phyloP scores from a whole-genome alignment of 345 rosid genomes.

The Eucalyptus grandis region DNA sequence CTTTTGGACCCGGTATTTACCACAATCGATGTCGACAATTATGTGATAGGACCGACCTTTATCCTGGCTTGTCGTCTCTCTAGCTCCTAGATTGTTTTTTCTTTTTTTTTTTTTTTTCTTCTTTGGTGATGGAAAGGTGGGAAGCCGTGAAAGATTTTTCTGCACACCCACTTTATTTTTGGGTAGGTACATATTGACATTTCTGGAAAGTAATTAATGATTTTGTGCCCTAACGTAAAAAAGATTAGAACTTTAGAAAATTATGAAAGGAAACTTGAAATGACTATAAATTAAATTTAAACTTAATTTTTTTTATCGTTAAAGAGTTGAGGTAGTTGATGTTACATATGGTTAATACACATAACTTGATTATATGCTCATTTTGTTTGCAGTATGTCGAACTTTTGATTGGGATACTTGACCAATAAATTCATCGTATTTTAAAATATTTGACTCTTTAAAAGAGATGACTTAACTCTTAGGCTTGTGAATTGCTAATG shows the following conservation, averaged over 20 bases:
- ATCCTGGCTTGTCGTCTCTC: neutral
- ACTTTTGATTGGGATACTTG: neutral
- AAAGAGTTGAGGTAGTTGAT: neutral
- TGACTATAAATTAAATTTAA: neutral
- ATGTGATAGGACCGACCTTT: neutral
- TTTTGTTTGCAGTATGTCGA: neutral
- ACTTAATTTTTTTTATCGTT: neutral
- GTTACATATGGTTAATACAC: neutral
- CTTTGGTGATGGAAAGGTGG: neutral
- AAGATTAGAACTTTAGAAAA: neutral
- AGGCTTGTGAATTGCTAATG: neutral
- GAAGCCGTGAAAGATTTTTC: neutral
- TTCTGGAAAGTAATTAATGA: neutral
- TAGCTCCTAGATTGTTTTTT: neutral
- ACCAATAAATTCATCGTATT: neutral
- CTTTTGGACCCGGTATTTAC: neutral
- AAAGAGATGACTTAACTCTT: neutral
- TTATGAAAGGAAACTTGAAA: neutral
- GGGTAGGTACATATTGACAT: neutral
- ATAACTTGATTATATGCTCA: neutral
- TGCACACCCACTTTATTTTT: neutral
- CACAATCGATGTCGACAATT: neutral
- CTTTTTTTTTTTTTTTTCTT: neutral
- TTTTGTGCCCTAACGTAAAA: neutral
- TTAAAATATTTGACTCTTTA: neutral